These are phyloP conservation scores for Hypsizygus marmoreus DNA, from an alignment of 768 basidiomycete species.

Conservation along the genomic window DNA sequence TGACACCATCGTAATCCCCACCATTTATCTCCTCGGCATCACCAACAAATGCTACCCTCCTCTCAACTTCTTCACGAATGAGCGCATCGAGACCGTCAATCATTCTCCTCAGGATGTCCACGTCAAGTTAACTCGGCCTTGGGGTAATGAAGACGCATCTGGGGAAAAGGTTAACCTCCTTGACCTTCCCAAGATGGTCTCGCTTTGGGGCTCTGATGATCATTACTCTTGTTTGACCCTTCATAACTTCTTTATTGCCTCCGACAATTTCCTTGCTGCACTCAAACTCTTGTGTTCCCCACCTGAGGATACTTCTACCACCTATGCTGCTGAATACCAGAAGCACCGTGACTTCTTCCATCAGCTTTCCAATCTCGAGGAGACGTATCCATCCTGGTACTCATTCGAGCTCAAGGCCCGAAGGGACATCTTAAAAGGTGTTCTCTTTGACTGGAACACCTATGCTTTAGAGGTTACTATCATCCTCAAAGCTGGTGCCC, in stretches of 20 bases:
- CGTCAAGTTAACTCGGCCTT: background rate
- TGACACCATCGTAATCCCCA: constrained; percentile 1
- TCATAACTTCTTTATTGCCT: too few species aligned
- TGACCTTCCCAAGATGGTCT: too few species aligned
- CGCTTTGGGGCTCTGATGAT: too few species aligned
- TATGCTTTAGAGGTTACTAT: too few species aligned
- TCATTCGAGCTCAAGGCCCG: constrained; percentile 8
- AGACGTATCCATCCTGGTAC: constrained; percentile 9
- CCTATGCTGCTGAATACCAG: background rate
- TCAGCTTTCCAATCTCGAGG: constrained; percentile 9
- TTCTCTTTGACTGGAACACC: constrained; percentile 1
- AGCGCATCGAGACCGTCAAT: background rate
- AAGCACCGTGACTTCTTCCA: constrained; percentile 8
- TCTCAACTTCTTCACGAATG: constrained; percentile 8
- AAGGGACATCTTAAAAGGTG: constrained; percentile 3
- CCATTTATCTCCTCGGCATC: background rate
- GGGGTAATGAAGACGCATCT: background rate
- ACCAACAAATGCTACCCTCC: background rate
- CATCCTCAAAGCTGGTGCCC: too few species aligned
- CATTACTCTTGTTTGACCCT: too few species aligned
- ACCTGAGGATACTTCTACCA: too few species aligned
- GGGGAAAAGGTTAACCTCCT: too few species aligned
- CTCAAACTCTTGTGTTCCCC: too few species aligned
- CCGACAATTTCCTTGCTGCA: background rate
- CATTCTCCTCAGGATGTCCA: constrained; percentile 1